A percentile compares a stretch with the other conserved stretches of the same genome.
Evolutionary conservation across 2,329 filamentous ascomycete genomes (phyloP).

Genomic region (Tolypocladium pustulatum): DNA sequence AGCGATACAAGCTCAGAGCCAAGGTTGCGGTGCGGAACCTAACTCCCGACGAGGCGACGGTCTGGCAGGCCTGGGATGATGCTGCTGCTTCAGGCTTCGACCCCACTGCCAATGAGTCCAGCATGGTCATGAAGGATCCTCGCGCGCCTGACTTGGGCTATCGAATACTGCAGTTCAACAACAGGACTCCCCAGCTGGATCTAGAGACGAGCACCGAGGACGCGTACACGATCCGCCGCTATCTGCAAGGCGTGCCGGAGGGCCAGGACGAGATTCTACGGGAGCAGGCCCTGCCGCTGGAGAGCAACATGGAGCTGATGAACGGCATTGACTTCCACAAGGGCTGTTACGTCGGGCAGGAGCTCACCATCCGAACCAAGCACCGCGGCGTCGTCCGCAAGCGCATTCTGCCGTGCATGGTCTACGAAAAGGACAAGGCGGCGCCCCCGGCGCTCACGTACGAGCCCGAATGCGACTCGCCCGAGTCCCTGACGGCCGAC

Average conservation of each 20-base stretch:
- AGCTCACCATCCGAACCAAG: slow-evolving; percentile 89
- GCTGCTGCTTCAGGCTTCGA: slow-evolving; percentile 7
- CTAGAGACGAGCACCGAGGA: slow-evolving; percentile 38
- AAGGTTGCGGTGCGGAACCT: slow-evolving; percentile 63
- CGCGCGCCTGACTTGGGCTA: slow-evolving; percentile 46
- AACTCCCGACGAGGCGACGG: slow-evolving; percentile 50
- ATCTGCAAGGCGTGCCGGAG: slow-evolving; percentile 73
- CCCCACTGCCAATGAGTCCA: slow-evolving; percentile 1
- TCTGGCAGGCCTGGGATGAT: slow-evolving; percentile 70
- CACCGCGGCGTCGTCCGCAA: slow-evolving; percentile 92
- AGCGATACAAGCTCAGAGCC: slow-evolving; percentile 74
- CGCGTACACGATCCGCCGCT: slow-evolving; percentile 66
- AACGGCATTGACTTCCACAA: slow-evolving; percentile 85
- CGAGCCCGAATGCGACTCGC: slow-evolving; percentile 18
- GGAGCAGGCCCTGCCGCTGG: slow-evolving; percentile 68
- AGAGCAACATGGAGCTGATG: slow-evolving; percentile 82
- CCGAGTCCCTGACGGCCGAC: slow-evolving; percentile 19
- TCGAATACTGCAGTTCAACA: slow-evolving; percentile 28
- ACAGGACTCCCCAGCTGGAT: slow-evolving; percentile 24
- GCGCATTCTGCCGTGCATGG: slow-evolving; percentile 68
- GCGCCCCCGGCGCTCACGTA: slow-evolving; percentile 36
- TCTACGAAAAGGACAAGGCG: slow-evolving; percentile 46
- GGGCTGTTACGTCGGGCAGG: slow-evolving; percentile 94
- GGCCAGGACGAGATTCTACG: slow-evolving; percentile 68
- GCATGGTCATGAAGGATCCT: slow-evolving; percentile 35